Conservation (phyloP, 2,329 filamentous ascomycete genomes). For the Tolypocladium endophyticum region DNA sequence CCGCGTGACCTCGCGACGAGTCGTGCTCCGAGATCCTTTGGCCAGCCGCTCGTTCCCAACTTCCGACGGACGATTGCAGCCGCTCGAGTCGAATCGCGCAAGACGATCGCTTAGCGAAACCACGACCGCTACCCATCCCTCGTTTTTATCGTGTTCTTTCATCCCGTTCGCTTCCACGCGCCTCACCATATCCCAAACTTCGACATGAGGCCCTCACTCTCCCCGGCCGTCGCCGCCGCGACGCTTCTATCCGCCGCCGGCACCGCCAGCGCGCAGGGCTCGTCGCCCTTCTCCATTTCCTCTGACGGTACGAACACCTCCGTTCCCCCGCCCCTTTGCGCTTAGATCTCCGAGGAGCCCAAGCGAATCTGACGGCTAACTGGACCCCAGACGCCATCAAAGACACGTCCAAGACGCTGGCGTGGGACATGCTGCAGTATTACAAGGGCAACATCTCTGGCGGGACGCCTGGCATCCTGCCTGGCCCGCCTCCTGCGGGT, state of each 20-base stretch:
- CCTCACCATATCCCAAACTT: neutral
- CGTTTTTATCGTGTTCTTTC: neutral
- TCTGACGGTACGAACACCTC: constrained; percentile 2
- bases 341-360: no score
- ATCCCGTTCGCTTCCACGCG: neutral
- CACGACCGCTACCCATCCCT: neutral
- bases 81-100: neutral
- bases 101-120: neutral
- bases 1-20: neutral
- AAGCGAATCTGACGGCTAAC: neutral
- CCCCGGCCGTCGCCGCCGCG: neutral
- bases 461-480: constrained; percentile 34
- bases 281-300: constrained; percentile 3
- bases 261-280: constrained; percentile 3
- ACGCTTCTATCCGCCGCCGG: constrained; percentile 3
- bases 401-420: constrained; percentile 25
- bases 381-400: constrained; percentile 23
- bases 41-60: neutral
- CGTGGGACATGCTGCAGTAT: constrained; percentile 34
- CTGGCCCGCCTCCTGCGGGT: constrained; percentile 32
- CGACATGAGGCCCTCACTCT: constrained; percentile 5
- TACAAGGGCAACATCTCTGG: constrained; percentile 35
- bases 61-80: neutral
- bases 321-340: neutral
- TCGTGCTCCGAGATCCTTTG: neutral